Base-by-base conservation (phyloP, 768 basidiomycete genomes). In the Tylopilus subfusipes region DNA sequence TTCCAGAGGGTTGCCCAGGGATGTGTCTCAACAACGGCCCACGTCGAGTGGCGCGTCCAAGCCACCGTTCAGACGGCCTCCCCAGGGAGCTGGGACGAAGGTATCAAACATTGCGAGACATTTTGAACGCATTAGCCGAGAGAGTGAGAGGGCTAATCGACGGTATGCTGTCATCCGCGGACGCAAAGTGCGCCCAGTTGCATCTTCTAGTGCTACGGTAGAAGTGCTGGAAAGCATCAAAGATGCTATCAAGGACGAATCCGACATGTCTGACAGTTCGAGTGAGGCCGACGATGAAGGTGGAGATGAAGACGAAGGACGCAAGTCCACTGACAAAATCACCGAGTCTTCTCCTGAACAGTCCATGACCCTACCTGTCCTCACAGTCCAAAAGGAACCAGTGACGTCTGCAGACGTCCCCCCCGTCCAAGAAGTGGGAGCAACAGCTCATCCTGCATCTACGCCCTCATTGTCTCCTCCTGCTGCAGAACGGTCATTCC, bases 61-160 rank as follows among this genome's bases (percentile, higher is more conserved):
- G 65, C 71, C 79, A 22, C 75, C 81, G 2, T 76, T 86, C 63
- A 82, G 86, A 48, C 76, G 83, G 22, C 74, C 80, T 8, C 65
- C 77, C 4, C 66, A 74, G 33, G 73, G 75, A 34, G 64, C 78
- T 8, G 84, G 83, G 16, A 79, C 72, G 51, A 92, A 90, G 66
- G 95, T 98, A 9, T 85, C 88, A 1, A 91, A 86, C 51, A 92
- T 97, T 14, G 83, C 94, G 11, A 85, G 88, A 60, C 92, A 97
- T 58, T 98, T 91, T 68, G 94, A 97, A 69, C 83, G 90, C 16
- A 80, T 97, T 30, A 82, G 78, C 52, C 81, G 82, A 42, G 91
- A 93, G 36, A 81, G 73, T 8, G 89, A 92, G 63, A 82, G 83
- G 34, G 80, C 84, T 3, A 93, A 83, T 63, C 81, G 85, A 52